Evolutionary conservation across 1,139 yeast species (phyloP).

Genomic region (Pichia sp.): DNA sequence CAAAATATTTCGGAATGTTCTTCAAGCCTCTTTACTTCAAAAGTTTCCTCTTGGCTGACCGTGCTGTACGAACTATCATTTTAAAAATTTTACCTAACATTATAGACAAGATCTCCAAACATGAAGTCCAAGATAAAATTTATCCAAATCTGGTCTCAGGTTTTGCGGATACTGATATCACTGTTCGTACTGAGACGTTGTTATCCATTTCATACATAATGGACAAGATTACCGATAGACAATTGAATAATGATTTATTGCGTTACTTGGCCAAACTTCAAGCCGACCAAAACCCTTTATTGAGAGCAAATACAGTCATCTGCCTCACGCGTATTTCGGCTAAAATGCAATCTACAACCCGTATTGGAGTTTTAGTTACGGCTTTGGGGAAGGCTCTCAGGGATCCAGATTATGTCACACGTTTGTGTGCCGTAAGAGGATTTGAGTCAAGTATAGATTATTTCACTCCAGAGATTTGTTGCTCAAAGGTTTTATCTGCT

Average conservation of each 20-base stretch:
- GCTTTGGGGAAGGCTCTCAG: constrained; percentile 81
- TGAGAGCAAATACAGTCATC: constrained; percentile 80
- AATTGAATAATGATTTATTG: constrained; percentile 79
- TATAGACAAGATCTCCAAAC: constrained; percentile 47
- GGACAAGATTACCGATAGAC: constrained; percentile 69
- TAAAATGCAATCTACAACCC: constrained; percentile 53
- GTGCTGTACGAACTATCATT: constrained; percentile 69
- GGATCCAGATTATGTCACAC: constrained; percentile 74
- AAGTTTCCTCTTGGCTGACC: constrained; percentile 63
- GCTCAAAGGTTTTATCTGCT: constrained; percentile 79
- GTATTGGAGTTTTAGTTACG: constrained; percentile 73
- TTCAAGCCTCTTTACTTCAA: constrained; percentile 63
- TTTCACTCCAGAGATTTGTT: constrained; percentile 71
- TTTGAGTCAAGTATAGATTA: constrained; percentile 59
- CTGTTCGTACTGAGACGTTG: constrained; percentile 76
- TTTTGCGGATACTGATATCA: constrained; percentile 76
- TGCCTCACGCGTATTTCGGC: constrained; percentile 69
- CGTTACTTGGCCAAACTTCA: constrained; percentile 83
- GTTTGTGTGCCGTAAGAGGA: constrained; percentile 75
- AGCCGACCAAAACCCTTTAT: constrained; percentile 76
- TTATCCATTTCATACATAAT: constrained; percentile 63
- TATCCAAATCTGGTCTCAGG: constrained; percentile 71
- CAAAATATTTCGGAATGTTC: constrained; percentile 32
- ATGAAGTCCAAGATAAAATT: constrained; percentile 65
- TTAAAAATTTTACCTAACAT: constrained; percentile 60